Conservation (phyloP, 805 yeast species). For the Lipomyces oligophaga region DNA sequence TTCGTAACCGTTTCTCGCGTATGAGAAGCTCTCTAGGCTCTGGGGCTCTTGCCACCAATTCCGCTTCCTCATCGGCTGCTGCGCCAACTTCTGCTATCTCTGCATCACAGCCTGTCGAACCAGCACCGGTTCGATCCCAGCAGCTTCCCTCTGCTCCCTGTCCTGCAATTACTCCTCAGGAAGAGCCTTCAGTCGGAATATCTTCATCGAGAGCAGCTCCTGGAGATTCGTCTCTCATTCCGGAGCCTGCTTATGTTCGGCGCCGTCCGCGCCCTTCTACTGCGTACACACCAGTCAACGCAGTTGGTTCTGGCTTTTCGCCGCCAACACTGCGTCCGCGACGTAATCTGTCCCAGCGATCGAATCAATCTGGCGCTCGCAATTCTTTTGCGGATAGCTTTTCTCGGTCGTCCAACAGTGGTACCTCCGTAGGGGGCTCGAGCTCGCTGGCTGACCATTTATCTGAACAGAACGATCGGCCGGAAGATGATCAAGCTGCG, state of each 20-base stretch:
- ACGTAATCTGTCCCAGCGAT: background rate
- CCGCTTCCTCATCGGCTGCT: background rate
- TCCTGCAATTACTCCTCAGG: too few relatives aligned
- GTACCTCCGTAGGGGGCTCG: background rate
- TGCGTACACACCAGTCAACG: slow-evolving; percentile 10
- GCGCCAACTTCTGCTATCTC: background rate
- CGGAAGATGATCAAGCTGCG: slow-evolving; percentile 38
- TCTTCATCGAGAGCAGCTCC: background rate
- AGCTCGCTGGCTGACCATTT: background rate
- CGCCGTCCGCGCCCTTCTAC: slow-evolving; percentile 24
- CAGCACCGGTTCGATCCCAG: background rate
- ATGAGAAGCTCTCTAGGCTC: slow-evolving; percentile 18
- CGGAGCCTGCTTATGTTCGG: slow-evolving; percentile 26
- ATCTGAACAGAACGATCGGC: background rate
- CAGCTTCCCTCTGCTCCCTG: background rate
- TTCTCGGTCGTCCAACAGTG: background rate
- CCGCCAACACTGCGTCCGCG: slow-evolving; percentile 5
- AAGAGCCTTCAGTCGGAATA: background rate
- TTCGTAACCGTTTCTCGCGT: slow-evolving; percentile 16
- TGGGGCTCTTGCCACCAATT: too few relatives aligned
- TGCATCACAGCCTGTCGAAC: background rate
- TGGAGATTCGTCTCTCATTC: slow-evolving; percentile 11
- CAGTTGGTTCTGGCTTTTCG: slow-evolving; percentile 9
- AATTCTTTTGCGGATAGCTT: background rate
- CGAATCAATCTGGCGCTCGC: background rate